Percentiles rank a stretch among this genome's conserved stretches.
These are phyloP conservation scores for Xylaria sp. DNA, from an alignment of 2,329 filamentous ascomycete species.

Conservation along the genomic window DNA sequence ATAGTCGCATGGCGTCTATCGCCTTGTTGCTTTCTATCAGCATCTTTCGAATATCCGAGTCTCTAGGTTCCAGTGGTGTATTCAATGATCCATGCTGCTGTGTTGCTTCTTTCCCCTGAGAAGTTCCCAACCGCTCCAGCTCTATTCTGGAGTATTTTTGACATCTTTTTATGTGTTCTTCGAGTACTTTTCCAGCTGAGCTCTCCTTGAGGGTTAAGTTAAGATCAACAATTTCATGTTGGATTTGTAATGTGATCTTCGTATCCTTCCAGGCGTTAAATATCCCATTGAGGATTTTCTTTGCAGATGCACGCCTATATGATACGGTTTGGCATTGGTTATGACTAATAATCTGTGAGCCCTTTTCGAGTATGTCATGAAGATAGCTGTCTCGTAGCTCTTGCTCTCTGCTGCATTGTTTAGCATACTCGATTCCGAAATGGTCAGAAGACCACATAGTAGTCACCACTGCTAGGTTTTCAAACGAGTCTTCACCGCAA, in stretches of 20 bases:
- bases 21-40: slow-evolving; percentile 19
- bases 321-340: neutral
- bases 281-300: neutral
- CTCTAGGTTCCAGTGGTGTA: neutral
- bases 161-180: neutral
- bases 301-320: slow-evolving; percentile 13
- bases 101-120: neutral
- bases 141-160: neutral
- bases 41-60: slow-evolving; percentile 10
- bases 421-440: neutral
- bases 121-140: neutral
- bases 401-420: slow-evolving; percentile 20
- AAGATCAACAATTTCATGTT: slow-evolving; percentile 25
- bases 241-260: slow-evolving; percentile 17
- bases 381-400: slow-evolving; percentile 19
- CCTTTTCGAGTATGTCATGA: slow-evolving; percentile 1
- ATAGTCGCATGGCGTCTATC: slow-evolving; percentile 17
- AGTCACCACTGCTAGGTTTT: slow-evolving; percentile 18
- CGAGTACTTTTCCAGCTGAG: slow-evolving; percentile 20
- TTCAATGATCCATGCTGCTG: neutral
- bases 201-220: slow-evolving; percentile 12
- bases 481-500: slow-evolving; percentile 21
- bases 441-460: slow-evolving; percentile 16
- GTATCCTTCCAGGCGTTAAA: slow-evolving; percentile 13
- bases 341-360: slow-evolving; percentile 9